Evolutionary conservation across 116 monocot genomes (phyloP).

Genomic region (Cymodocea nodosa): DNA sequence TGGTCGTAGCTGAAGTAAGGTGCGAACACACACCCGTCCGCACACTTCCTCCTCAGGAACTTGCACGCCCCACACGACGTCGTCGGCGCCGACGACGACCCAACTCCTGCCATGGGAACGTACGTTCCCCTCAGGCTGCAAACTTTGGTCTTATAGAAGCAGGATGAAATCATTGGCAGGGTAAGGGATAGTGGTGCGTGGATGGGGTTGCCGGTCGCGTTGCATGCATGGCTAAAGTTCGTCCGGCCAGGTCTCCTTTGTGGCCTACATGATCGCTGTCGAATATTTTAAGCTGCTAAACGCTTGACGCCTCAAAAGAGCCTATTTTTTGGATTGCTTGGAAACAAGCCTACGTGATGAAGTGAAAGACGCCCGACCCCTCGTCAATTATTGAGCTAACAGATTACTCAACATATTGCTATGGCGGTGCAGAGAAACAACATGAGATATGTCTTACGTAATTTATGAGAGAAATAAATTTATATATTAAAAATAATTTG

Average conservation of each 20-base stretch:
- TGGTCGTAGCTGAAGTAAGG: constrained; percentile 29
- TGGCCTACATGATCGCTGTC: constrained; percentile 12
- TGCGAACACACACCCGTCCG: constrained; percentile 19
- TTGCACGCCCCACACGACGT: constrained; percentile 28
- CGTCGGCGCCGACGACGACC: neutral
- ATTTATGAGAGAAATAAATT: too few species aligned
- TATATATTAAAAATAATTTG: too few species aligned
- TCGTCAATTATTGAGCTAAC: neutral
- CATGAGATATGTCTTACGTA: too few species aligned
- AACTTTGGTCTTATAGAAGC: neutral
- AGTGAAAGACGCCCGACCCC: neutral
- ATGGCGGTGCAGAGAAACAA: too few species aligned
- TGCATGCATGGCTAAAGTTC: neutral
- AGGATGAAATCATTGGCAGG: neutral
- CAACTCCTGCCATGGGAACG: constrained; percentile 4
- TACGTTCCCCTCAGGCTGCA: too few species aligned
- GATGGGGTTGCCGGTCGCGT: neutral
- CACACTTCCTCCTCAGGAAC: constrained; percentile 19
- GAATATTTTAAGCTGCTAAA: neutral
- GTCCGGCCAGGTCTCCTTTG: constrained; percentile 11
- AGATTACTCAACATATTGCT: neutral
- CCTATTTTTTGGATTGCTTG: constrained; percentile 3
- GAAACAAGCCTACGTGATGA: neutral
- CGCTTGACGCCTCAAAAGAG: constrained; percentile 5
- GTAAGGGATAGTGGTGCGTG: neutral